Conservation (phyloP, 164 flowering plant genomes). For the Dillenia turbinata region DNA sequence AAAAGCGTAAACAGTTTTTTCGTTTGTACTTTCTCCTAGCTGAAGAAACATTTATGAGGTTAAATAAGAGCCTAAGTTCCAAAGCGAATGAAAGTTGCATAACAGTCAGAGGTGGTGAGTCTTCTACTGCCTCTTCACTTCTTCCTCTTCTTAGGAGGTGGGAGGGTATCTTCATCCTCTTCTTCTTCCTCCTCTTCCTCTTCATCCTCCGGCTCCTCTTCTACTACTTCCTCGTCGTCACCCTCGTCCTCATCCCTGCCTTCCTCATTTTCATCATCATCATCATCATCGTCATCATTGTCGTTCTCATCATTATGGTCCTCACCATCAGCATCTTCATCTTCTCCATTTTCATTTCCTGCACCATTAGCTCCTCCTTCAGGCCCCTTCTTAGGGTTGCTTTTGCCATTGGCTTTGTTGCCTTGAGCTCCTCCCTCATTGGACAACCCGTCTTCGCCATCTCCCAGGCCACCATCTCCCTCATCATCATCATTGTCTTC, state of each 20-base stretch:
- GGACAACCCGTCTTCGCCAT: slow-evolving; percentile 17
- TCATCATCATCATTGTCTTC: neutral
- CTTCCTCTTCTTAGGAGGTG: slow-evolving; percentile 44
- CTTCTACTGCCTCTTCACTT: slow-evolving; percentile 15
- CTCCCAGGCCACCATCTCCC: slow-evolving; percentile 18
- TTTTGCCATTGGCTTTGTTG: slow-evolving; percentile 16
- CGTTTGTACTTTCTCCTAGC: too few species aligned
- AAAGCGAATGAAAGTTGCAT: too few species aligned
- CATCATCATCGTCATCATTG: slow-evolving; percentile 15
- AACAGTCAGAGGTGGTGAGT: too few species aligned
- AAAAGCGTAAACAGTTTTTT: too few species aligned
- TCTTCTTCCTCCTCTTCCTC: slow-evolving; percentile 28
- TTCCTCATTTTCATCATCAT: slow-evolving; percentile 15
- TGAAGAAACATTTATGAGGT: too few species aligned
- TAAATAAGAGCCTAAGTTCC: too few species aligned
- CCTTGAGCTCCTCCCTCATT: slow-evolving; percentile 16
- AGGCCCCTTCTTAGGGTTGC: slow-evolving; percentile 18
- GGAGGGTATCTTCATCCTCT: slow-evolving; percentile 36
- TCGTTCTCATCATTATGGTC: slow-evolving; percentile 16
- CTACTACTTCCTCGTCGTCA: slow-evolving; percentile 11
- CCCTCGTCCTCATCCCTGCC: slow-evolving; percentile 24
- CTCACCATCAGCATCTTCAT: slow-evolving; percentile 15
- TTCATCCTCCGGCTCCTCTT: slow-evolving; percentile 11
- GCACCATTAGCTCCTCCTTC: slow-evolving; percentile 11
- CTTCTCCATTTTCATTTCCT: slow-evolving; percentile 6